Evolutionary conservation across 1,284 basidiomycete species (phyloP), one percentile per base, ranked within the genome.

Genomic region (Somion occarium): DNA sequence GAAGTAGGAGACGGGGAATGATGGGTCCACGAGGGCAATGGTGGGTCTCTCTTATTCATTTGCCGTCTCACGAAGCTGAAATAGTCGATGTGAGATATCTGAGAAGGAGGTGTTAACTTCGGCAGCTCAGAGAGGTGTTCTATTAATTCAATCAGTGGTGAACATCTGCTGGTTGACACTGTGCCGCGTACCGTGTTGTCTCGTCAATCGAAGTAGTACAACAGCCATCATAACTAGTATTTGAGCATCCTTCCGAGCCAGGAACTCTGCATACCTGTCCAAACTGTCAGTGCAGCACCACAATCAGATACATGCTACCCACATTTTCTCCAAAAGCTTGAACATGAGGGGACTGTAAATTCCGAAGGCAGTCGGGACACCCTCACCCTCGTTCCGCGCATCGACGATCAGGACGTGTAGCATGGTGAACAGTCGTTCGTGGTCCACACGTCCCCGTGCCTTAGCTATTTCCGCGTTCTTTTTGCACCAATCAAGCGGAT

Each of bases 201-300:
- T 38, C 56, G 64, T 54, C 11, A 57, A 53, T 3, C 51, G 43
- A 2, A 91, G 71, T 2, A 93, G 69, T 18, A 92, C 65, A 44
- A 83, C 75, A 0, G 89, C 78, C 0, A 93, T 61, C 73, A 94
- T 85, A 0, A 88, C 89, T 2, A 95, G 74, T 73, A 92, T 85
- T 61, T 94, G 91, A 0, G 93, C 66, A 61, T 95, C 91, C 57
- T 81, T 87, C 25, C 73, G 72, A 22, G 72, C 73, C 4, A 80
- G 76, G 27, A 91, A 74, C 54, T 88, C 78, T 1, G 68, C 60
- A 56, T 92, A 85, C 53, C 89, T 93, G 52, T 39, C 50, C 39
- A 34, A 38, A 30, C 15, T 18, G 44, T 50, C 38, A 53, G 25
- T 41, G 22, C 13, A 5, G 34, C 12, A 20, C n/a, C 22, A 23